A percentile compares a stretch with the other conserved stretches of the same genome.
These are phyloP conservation scores for Scutellaria galericulata DNA, from an alignment of 257 asterid species.

Conservation along the genomic window DNA sequence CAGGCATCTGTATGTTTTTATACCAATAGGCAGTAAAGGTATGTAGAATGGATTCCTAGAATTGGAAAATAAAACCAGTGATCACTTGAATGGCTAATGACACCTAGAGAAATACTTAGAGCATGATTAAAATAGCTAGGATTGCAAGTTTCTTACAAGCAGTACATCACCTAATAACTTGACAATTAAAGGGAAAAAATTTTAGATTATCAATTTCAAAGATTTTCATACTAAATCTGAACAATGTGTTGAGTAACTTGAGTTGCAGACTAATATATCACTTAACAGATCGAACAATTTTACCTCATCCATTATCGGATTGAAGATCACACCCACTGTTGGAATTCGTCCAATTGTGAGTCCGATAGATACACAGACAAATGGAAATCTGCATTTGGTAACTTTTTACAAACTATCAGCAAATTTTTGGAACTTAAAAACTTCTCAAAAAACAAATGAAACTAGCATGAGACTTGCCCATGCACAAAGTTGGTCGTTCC, in stretches of 20 bases:
- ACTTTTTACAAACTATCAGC: constrained; percentile 27
- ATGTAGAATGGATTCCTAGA: not conserved
- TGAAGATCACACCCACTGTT: constrained; percentile 82
- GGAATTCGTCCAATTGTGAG: constrained; percentile 76
- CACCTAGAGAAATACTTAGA: not conserved
- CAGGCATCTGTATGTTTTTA: not conserved
- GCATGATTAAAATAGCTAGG: constrained; percentile 1
- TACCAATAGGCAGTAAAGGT: constrained; percentile 20
- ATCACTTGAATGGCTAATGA: constrained; percentile 10
- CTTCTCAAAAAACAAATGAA: constrained; percentile 17
- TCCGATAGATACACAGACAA: constrained; percentile 89
- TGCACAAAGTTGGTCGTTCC: constrained; percentile 98
- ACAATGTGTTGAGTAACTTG: not conserved
- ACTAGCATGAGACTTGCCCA: constrained; percentile 57
- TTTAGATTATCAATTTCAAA: constrained; percentile 1
- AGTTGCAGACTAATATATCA: not conserved
- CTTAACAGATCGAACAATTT: constrained; percentile 11
- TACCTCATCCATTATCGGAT: constrained; percentile 90
- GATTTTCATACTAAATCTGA: not conserved
- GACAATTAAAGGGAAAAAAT: not conserved
- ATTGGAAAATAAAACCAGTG: constrained; percentile 1
- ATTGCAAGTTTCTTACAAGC: not conserved
- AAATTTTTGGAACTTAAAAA: constrained; percentile 3
- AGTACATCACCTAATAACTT: constrained; percentile 8
- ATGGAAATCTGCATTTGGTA: constrained; percentile 66